Conservation (phyloP, 129 eudicot genomes). For the Rutidosis leptorrhynchoides region DNA sequence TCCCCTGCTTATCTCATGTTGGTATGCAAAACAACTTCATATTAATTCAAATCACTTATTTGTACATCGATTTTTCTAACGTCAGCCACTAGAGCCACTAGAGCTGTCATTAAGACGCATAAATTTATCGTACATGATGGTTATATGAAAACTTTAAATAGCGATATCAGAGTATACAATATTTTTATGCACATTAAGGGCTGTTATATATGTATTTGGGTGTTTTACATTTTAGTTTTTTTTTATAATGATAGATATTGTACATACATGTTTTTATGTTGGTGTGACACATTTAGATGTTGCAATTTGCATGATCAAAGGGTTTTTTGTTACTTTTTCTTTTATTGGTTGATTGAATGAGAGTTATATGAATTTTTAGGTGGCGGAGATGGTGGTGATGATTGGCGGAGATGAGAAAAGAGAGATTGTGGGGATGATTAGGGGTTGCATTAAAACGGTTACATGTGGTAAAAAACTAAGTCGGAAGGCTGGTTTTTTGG, state of each 20-base stretch:
- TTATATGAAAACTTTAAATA: no score
- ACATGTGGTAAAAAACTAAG: constrained; percentile 63
- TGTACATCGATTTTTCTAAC: no score
- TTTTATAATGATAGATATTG: no score
- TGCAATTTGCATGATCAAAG: background rate
- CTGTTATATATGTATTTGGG: no score
- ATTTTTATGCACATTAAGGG: no score
- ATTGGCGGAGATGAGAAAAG: constrained; percentile 31
- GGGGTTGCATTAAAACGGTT: constrained; percentile 94
- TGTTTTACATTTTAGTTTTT: no score
- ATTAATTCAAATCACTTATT: no score
- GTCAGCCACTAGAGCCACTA: no score
- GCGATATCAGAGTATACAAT: no score
- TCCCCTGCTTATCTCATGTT: constrained; percentile 95
- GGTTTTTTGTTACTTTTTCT: background rate
- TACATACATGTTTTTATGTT: constrained; percentile 40
- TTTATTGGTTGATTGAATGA: background rate
- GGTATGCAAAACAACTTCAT: constrained; percentile 26
- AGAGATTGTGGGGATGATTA: constrained; percentile 79
- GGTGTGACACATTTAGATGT: constrained; percentile 25
- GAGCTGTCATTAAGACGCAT: no score
- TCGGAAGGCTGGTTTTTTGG: constrained; percentile 27
- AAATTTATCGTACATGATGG: no score
- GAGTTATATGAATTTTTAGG: constrained; percentile 32
- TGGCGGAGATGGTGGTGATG: constrained; percentile 67